Conservation (phyloP, 495 filamentous ascomycete species). For the Penicillium diatomitis region DNA sequence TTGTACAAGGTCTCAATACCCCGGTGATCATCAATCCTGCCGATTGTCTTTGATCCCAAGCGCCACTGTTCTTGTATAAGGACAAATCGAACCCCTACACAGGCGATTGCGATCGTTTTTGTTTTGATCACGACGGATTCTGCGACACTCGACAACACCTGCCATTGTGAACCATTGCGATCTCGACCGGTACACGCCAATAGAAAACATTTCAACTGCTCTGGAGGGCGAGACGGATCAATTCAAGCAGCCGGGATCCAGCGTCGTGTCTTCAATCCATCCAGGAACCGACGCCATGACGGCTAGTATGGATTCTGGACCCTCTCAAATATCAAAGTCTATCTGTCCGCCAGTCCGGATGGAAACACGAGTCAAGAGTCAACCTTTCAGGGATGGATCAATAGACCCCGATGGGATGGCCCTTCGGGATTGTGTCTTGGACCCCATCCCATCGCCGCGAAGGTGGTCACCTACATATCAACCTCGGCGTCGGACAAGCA, state of each 20-base stretch:
- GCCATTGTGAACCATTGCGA: constrained; percentile 8
- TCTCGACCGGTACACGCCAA: constrained; percentile 17
- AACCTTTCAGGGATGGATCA: constrained; percentile 13
- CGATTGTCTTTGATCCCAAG: constrained; percentile 3
- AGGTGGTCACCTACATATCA: constrained; percentile 25
- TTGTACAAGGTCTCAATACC: constrained; percentile 7
- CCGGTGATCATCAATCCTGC: constrained; percentile 16
- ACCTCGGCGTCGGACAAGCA: constrained; percentile 17
- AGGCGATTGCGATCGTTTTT: constrained; percentile 3
- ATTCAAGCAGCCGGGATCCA: constrained; percentile 4
- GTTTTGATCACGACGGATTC: constrained; percentile 7
- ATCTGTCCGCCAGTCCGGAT: constrained; percentile 16
- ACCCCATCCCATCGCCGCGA: constrained; percentile 21
- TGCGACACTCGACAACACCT: neutral
- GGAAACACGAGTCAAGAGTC: constrained; percentile 18
- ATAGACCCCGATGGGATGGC: constrained; percentile 16
- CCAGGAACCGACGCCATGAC: constrained; percentile 14
- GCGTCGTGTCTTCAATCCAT: neutral
- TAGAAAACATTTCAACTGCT: constrained; percentile 8
- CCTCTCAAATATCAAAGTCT: constrained; percentile 11
- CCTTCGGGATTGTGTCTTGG: constrained; percentile 10
- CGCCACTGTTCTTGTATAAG: constrained; percentile 21
- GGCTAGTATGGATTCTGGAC: constrained; percentile 15
- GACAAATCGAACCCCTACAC: constrained; percentile 21
- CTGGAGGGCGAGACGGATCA: constrained; percentile 11